Evolutionary conservation across 305 asterid genomes (phyloP), one percentile per base, ranked within the genome.

Genomic region (Salvia sclarea): DNA sequence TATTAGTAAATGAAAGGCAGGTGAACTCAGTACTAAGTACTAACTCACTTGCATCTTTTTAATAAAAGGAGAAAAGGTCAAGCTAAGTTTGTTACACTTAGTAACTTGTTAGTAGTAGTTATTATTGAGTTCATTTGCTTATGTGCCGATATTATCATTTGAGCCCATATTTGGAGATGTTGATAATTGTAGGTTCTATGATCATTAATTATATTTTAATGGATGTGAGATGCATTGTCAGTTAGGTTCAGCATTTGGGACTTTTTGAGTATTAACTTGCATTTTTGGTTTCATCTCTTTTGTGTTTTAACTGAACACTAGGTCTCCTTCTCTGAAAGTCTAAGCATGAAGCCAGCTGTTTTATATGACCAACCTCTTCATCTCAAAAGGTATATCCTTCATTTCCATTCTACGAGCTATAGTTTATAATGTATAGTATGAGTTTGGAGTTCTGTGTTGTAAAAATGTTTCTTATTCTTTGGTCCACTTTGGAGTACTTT

Each of bases 311-410:
- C 62, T 73, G 68, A 64, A 63, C 54, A 64, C 61, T 65, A 92
- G 98, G 90, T 88, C 70, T 80, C 87, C 66, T 89, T 89, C 87
- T 76, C 98, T 28, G 91, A 90, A 72, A 75, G 78, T 74, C 80
- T 82, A 75, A 88, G 80, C 86, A 89, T 92, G 96, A 92, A 88
- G 81, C 81, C 83, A 16, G 85, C 96, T 69, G 69, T 88, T 76
- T 85, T 92, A 68, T 60, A 77, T 25, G 69, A 86, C 70, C 94
- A 88, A 72, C 96, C 92, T 66, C 75, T 92, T 81, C 72, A 79
- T 61, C 84, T 92, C 67, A 89, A 92, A 83, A 86, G 98, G 98
- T 92, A 84, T 71, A 24, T 65, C 55, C 64, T 61, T 73, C 66
- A 10, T 78, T 70, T 61, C 24, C 30, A 14, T 50, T 38, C 47